Evolutionary conservation across 2,329 filamentous ascomycete genomes (phyloP), one percentile per base, ranked within the genome.

Genomic region (Lasiodiplodia citricola): DNA sequence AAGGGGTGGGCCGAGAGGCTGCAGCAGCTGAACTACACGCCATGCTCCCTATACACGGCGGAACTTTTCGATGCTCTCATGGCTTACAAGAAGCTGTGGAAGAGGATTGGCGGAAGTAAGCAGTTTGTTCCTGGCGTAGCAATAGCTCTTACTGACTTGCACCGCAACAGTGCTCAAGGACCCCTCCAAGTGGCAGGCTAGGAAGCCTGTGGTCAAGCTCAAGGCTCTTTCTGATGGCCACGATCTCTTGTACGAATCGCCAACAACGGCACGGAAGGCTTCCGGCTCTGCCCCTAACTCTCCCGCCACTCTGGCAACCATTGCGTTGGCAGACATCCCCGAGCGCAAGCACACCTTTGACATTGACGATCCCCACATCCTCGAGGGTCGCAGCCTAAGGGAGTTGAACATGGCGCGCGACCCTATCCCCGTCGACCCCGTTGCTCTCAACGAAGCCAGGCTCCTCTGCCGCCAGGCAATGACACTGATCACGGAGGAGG

Each of bases 11-110:
- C 72, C 41, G 74, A 75, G 65, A 74, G 74, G 13, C 69, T 72
- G 23, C 73, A 76, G 52, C 74, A 78, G 50, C 69, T 77, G 14
- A 77, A 78, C 67, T 78, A 78, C 68, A 75, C 76, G 23, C 74
- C 75, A 2, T 78, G 77, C 66, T 71, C 73, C 13, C 64, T 79
- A 10, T 78, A 78, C 57, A 79, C 77, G 10, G 72, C 74, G 2
- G 76, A 77, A 25, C 70, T 79, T 4, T 76, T 78, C 56, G 73
- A 75, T 67, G 75, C 75, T 2, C 71, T 76, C 21, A 77, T 79
- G 73, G 74, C 71, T 16, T 78, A 77, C 68, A 78, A 77, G 70
- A 73, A 74, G 66, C 47, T 78, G 37, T 78, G 76, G 76, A 78
- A 77, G 68, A 67, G 51, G 52, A 76, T 77, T 25, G 74, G 72